Evolutionary conservation across 1,284 basidiomycete genomes (phyloP), one percentile per base, ranked within the genome.

Genomic region (Exsudoporus floridanus): DNA sequence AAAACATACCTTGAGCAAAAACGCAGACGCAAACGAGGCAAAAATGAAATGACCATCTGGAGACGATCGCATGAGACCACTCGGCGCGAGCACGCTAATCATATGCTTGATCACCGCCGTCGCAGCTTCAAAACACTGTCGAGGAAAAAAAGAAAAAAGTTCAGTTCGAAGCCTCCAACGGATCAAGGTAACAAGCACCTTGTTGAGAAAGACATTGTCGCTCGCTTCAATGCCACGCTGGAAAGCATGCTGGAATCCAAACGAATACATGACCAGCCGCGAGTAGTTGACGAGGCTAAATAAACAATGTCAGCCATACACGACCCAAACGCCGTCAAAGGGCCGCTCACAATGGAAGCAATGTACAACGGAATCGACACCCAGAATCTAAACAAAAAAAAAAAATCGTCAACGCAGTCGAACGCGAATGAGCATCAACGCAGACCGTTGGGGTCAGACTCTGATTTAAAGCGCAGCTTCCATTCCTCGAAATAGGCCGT

Each of bases 1-100:
- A 25, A 7, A 12, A 31, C 30, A 6, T 31, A 31, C 30, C 30
- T 91, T 91, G 58, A 91, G 78, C 50, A 92, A 73, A 71, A 91
- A 92, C 0, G 88, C 91, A 39, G 88, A 90, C 0, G 92, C 92
- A 64, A 94, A 94, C 1, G 90, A 82, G 2, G 88, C 81, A 63
- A 92, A 92, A 37, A 94, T 79, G 61, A 94, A 93, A 65, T 92
- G 86, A 8, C 85, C 88, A 65, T 94, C 91, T 0, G 92, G 88
- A 0, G 92, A 82, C 62, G 83, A 92, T 38, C 87, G 81, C 81
- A 94, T 84, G 65, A 89, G 90, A 8, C 86, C 88, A 37, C 79
- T 84, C 0, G 86, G 86, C 0, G 82, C 83, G 35, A 92, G 71
- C 7, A 74, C 73, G 34, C 88, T 82, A 21, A 87, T 74, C 74